Conservation (phyloP, 2,329 filamentous ascomycete genomes). For the Phialophora macrospora region DNA sequence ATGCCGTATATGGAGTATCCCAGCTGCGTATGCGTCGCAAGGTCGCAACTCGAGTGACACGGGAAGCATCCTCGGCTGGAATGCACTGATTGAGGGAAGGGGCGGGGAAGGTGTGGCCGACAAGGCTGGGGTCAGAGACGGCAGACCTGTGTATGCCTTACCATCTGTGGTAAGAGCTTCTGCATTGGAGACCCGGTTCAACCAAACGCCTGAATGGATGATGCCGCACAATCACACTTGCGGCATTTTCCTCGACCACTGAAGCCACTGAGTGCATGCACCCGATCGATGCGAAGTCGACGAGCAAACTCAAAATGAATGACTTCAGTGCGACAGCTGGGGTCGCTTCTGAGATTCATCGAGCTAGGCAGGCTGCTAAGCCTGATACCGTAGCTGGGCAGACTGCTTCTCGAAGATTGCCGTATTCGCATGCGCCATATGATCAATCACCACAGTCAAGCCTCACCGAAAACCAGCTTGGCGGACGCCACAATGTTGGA, state of each 20-base stretch:
- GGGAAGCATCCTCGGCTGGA: background rate
- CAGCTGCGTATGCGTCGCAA: background rate
- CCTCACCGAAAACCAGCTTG: constrained; percentile 4
- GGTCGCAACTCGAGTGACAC: background rate
- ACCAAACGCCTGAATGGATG: no score
- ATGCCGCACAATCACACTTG: background rate
- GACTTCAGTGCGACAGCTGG: background rate
- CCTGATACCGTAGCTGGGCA: constrained; percentile 13
- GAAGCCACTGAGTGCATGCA: background rate
- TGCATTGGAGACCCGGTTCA: background rate
- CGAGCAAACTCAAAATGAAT: background rate
- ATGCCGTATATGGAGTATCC: background rate
- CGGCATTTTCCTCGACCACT: background rate
- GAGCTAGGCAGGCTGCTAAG: background rate
- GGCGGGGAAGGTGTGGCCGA: background rate
- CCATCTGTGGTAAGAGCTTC: background rate
- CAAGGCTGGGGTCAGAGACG: background rate
- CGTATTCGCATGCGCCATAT: constrained; percentile 8
- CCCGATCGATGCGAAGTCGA: background rate
- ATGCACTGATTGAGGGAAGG: background rate
- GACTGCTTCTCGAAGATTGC: constrained; percentile 20
- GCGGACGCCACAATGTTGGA: constrained; percentile 25
- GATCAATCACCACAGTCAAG: constrained; percentile 5
- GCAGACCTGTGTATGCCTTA: background rate
- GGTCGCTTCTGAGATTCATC: background rate